Base-by-base conservation (phyloP, 345 rosid genomes). In the Eucalyptus curtisii region DNA sequence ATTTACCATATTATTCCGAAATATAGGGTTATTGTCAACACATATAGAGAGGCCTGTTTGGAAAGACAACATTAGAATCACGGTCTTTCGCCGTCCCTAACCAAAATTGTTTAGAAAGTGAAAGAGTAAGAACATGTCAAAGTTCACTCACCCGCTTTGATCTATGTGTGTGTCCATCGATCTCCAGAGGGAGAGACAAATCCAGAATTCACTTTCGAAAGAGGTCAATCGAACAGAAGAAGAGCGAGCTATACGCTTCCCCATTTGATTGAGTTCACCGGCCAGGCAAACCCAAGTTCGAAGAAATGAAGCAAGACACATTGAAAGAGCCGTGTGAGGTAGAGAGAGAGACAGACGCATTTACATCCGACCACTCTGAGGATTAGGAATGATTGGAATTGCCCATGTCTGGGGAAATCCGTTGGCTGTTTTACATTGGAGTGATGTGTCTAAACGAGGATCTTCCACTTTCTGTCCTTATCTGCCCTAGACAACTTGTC, bases 41-140 rank as follows among this genome's bases (percentile, higher is more conserved):
- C 25, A 17, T 17, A 33, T 40, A 68, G 10, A n/a, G 9, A 27
- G 33, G 68, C 33, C 2, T 0, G 5, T 7, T 64, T 1, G 5
- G 19, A 30, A 7, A 31, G 80, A 68, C 4, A 14, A 31, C 1
- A 66, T 66, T 66, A 31, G 40, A 66, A 31, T 31, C 40, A 66
- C 22, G 79, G 22, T 15, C 2, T 66, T 17, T 66, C 22, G 19
- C 20, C 4, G 2, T n/a, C 40, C 6, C 22, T 31, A 10, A 66
- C 2, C 79, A 31, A 66, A 37, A 31, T 66, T 66, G 79, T 66
- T 68, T 33, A 17, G 44, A 33, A 68, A 16, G 42, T 12, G 42
- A 3, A 68, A 68, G 1, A 9, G 3, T 20, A 68, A 33, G 12
- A 68, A 33, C 80, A 68, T 13, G 42, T 68, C 80, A 19, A 31